These are phyloP conservation scores for Aaosphaeria pasadenensis DNA, from an alignment of 2,329 filamentous ascomycete species.

Conservation along the genomic window DNA sequence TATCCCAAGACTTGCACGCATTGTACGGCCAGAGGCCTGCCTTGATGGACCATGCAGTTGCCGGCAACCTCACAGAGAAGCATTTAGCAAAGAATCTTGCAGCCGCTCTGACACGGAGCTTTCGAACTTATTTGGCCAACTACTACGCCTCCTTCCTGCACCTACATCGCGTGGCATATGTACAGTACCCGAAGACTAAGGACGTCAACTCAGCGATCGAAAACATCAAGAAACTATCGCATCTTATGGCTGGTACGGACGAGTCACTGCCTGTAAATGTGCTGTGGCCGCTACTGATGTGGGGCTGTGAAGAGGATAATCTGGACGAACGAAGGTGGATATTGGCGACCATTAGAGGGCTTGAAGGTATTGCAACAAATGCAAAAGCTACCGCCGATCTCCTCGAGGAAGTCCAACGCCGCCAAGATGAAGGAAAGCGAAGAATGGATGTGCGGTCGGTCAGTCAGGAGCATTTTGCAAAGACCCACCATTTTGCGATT, in stretches of 20 bases:
- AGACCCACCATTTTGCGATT: conserved; percentile 52
- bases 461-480: conserved; percentile 46
- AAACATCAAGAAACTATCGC: conserved; percentile 49
- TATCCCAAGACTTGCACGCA: conserved; percentile 49
- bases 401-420: conserved; percentile 37
- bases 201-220: conserved; percentile 48
- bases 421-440: conserved; percentile 35
- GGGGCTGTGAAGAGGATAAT: conserved; percentile 55
- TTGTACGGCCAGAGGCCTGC: conserved; percentile 52
- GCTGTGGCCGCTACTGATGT: conserved; percentile 57
- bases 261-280: conserved; percentile 54
- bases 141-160: conserved; percentile 57
- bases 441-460: conserved; percentile 40
- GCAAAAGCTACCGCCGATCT: conserved; percentile 40
- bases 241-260: conserved; percentile 44
- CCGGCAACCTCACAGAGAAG: conserved; percentile 49
- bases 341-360: conserved; percentile 44
- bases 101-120: conserved; percentile 51
- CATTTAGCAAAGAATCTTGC: conserved; percentile 51
- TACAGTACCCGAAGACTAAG: conserved; percentile 51
- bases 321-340: conserved; percentile 51
- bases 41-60: conserved; percentile 56
- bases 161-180: conserved; percentile 57
- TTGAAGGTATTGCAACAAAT: conserved; percentile 40
- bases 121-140: conserved; percentile 56